Base-by-base conservation (phyloP, 441 rosid species). In the Jatropha podagrica region DNA sequence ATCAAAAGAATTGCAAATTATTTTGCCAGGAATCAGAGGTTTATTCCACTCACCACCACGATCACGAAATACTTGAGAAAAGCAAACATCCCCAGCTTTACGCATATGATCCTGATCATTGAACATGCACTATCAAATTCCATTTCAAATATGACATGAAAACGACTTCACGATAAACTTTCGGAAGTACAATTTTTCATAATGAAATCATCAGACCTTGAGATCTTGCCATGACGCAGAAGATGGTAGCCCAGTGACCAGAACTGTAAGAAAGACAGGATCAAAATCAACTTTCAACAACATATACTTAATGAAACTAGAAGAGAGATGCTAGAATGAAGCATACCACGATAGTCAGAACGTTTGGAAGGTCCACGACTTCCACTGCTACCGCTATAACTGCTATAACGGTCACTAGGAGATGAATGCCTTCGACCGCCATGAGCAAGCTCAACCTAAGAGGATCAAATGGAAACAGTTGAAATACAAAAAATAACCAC, bases 151-250 rank as follows among this genome's bases (percentile, higher is more conserved):
- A 38, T 32, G 56, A 51, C 42, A 55, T 7, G n/a, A 20, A 67
- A 68, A 26, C 41, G 23, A 44, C 67, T 42, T 59, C 48, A 42
- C 3, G 11, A 69, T 13, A 11, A 38, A 38, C 51, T 59, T 20
- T 42, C 18, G 13, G 48, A 40, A 23, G 26, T 59, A 11, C 5
- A 40, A 37, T 15, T 72, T 62, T 23, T 74, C 46, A 48, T 26
- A 27, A 26, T 14, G 18, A 40, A 18, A 68, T n/a, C 51, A 64
- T 48, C 78, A 82, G 73, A 95, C 99, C 92, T 95, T 95, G 26
- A 95, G 91, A 82, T 95, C 99, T 84, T 93, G 99, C 99, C 99
- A 95, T 26, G 99, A 95, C 64, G 98, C 98, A 78, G 99, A 95
- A 4, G 94, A 79, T 14, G 99, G 99, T 65, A 95, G 82, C 51